These are phyloP conservation scores for Bathelium albidoporum DNA, from an alignment of 495 filamentous ascomycete species.

Conservation along the genomic window DNA sequence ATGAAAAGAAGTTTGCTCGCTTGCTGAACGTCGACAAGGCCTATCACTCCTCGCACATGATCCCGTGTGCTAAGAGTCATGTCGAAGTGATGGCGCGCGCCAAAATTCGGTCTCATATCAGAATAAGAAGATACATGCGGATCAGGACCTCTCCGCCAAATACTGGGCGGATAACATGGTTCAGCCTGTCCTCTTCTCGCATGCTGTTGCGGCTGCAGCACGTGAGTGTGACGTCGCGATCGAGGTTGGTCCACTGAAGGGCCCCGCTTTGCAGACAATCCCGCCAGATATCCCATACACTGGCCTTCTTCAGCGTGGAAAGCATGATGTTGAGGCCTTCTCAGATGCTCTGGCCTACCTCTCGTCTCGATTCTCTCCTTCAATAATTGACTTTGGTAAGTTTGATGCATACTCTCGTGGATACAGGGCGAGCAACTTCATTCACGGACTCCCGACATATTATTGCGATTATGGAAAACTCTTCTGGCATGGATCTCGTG, in stretches of 20 bases:
- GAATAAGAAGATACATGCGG: background rate
- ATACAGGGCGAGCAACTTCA: background rate
- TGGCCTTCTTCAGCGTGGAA: background rate
- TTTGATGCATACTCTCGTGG: background rate
- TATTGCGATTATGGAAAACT: slow-evolving; percentile 9
- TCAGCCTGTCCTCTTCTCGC: slow-evolving; percentile 17
- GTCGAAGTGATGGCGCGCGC: background rate
- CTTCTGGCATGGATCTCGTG: no score
- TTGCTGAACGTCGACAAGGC: slow-evolving; percentile 35
- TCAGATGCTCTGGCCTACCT: background rate
- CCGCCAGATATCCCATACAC: background rate
- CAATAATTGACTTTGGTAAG: background rate
- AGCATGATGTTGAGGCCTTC: background rate
- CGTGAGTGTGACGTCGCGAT: slow-evolving; percentile 25
- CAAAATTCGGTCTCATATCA: no score
- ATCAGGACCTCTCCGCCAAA: background rate
- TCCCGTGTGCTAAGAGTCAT: slow-evolving; percentile 18
- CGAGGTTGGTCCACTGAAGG: slow-evolving; percentile 44
- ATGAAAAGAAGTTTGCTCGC: slow-evolving; percentile 35
- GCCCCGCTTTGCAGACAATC: slow-evolving; percentile 9
- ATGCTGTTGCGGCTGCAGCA: slow-evolving; percentile 2
- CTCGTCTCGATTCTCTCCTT: background rate
- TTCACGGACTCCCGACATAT: slow-evolving; percentile 4
- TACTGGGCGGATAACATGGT: slow-evolving; percentile 29
- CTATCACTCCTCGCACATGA: slow-evolving; percentile 33